Evolutionary conservation across 148 eudicot genomes (phyloP).

Genomic region (Mesembryanthemum crystallinum): DNA sequence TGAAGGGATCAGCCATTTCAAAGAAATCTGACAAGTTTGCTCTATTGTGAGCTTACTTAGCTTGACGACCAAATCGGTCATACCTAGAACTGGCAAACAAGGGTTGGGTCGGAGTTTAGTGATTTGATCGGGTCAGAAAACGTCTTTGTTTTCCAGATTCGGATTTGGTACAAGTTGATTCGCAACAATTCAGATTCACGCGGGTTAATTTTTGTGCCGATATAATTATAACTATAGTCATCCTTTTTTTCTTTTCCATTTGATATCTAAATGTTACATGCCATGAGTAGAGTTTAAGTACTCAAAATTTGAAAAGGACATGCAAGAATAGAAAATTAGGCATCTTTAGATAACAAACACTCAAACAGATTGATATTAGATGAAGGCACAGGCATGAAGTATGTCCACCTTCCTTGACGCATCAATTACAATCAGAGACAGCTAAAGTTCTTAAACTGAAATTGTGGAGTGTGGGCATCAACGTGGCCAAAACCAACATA

Average conservation of each 20-base stretch:
- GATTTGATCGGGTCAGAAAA: too few species aligned
- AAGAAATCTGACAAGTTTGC: too few species aligned
- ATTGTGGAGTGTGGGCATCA: background rate
- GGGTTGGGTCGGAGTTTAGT: too few species aligned
- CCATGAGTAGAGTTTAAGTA: background rate
- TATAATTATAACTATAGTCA: too few species aligned
- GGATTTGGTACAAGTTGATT: too few species aligned
- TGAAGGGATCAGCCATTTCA: too few species aligned
- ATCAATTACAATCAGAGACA: background rate
- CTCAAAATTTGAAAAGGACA: background rate
- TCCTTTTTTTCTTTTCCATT: background rate
- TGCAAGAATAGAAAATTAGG: background rate
- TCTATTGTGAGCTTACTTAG: too few species aligned
- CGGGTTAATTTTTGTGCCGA: too few species aligned
- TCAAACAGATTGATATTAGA: background rate
- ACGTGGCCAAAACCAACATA: background rate
- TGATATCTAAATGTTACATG: background rate
- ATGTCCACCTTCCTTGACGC: slow-evolving; percentile 8
- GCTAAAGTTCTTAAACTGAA: background rate
- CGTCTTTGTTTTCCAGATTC: too few species aligned
- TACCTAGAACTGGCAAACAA: too few species aligned
- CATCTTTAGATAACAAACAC: background rate
- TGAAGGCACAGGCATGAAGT: background rate
- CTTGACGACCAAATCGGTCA: too few species aligned
- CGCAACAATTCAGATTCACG: too few species aligned